A percentile compares a stretch with the other conserved stretches of the same genome.
Conservation (phyloP, 805 yeast genomes). For the Ogataea saltuana region DNA sequence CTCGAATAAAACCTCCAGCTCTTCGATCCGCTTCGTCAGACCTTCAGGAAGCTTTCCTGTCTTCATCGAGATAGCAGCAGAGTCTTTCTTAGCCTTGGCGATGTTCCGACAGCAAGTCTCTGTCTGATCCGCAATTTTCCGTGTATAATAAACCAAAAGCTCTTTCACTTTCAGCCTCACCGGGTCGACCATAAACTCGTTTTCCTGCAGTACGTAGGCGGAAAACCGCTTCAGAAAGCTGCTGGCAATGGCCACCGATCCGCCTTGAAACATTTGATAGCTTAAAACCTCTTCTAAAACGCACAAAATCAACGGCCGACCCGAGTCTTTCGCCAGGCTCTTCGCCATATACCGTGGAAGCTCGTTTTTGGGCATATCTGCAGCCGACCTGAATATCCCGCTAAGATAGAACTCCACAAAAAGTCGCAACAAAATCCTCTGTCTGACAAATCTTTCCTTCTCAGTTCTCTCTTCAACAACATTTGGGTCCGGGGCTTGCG, state of each 20-base stretch:
- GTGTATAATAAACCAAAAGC: slow-evolving; percentile 44
- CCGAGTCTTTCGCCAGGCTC: slow-evolving; percentile 32
- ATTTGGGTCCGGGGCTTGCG: slow-evolving; percentile 20
- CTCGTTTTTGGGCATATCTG: slow-evolving; percentile 42
- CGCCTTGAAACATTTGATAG: slow-evolving; percentile 36
- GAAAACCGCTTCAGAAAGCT: slow-evolving; percentile 52
- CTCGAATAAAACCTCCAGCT: slow-evolving; percentile 38
- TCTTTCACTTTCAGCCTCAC: slow-evolving; percentile 35
- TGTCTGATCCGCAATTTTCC: slow-evolving; percentile 42
- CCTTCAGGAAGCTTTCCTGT: slow-evolving; percentile 59
- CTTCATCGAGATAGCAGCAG: slow-evolving; percentile 58
- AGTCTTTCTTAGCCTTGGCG: slow-evolving; percentile 38
- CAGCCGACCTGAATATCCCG: slow-evolving; percentile 52
- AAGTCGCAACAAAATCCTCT: slow-evolving; percentile 50
- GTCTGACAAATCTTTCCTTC: slow-evolving; percentile 39
- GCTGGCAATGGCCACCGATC: slow-evolving; percentile 41
- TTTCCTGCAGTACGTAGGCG: slow-evolving; percentile 34
- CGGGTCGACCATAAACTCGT: slow-evolving; percentile 31
- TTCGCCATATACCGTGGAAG: slow-evolving; percentile 46
- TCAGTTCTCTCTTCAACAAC: slow-evolving; percentile 17
- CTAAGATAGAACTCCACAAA: slow-evolving; percentile 58
- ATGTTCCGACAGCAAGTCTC: slow-evolving; percentile 39
- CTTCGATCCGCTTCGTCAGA: slow-evolving; percentile 25
- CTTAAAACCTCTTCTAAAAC: slow-evolving; percentile 46
- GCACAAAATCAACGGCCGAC: slow-evolving; percentile 42